These are phyloP conservation scores for Colletotrichum eleusines DNA, from an alignment of 2,329 filamentous ascomycete genomes.

Conservation along the genomic window DNA sequence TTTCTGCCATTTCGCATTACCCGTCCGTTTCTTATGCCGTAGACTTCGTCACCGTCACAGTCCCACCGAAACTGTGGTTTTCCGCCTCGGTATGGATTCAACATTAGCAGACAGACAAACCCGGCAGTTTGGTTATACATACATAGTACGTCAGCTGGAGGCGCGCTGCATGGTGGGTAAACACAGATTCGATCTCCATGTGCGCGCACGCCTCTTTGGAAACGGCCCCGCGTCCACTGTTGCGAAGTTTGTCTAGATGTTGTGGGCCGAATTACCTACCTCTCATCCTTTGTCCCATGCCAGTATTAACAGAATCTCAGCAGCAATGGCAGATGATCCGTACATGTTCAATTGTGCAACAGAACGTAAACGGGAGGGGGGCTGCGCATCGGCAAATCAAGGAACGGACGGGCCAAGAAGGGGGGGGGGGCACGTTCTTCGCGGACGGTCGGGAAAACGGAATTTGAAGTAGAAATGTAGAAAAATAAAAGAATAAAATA, in stretches of 20 bases:
- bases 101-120: background rate
- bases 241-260: no score
- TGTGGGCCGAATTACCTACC: no score
- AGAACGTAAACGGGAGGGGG: constrained; percentile 6
- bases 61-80: background rate
- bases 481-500: constrained; percentile 2
- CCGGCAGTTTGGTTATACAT: constrained; percentile 23
- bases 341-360: background rate
- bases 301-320: no score
- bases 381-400: constrained; percentile 2
- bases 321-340: background rate
- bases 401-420: constrained; percentile 16
- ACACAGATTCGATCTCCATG: constrained; percentile 7
- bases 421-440: constrained; percentile 21
- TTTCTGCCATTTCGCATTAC: background rate
- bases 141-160: background rate
- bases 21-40: background rate
- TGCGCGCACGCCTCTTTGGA: background rate
- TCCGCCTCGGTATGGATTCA: background rate
- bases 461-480: background rate
- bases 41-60: background rate
- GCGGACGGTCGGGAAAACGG: constrained; percentile 8
- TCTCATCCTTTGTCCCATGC: no score
- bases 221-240: background rate
- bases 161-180: constrained; percentile 4